Percentiles rank a stretch among this genome's conserved stretches.
These are phyloP conservation scores for Nitzschia palea DNA, from an alignment of 108 stramenopile genomes.

Conservation along the genomic window DNA sequence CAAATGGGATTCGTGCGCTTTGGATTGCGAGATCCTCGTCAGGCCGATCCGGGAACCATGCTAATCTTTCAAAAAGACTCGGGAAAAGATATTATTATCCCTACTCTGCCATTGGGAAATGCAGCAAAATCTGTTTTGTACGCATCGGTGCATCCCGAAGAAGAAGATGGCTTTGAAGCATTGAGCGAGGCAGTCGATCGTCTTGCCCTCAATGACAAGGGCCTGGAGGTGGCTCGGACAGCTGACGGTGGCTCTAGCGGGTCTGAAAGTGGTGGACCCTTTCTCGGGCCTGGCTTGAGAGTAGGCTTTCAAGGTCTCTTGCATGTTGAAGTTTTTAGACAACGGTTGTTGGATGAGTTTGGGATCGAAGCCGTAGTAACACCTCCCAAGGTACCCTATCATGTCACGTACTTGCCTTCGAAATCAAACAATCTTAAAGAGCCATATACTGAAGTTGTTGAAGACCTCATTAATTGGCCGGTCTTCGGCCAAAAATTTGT, in stretches of 20 bases:
- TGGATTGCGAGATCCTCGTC: conserved; percentile 87
- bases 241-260: conserved; percentile 39
- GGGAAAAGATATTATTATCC: conserved; percentile 49
- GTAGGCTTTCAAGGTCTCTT: conserved; percentile 97
- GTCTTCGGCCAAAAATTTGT: conserved; percentile 60
- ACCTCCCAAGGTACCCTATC: conserved; percentile 96
- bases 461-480: conserved; percentile 81
- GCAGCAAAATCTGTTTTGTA: conserved; percentile 85
- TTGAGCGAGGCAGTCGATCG: conserved; percentile 87
- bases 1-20: conserved; percentile 95
- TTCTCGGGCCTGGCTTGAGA: conserved; percentile 91
- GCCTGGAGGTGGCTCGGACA: conserved; percentile 77
- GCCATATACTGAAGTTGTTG: conserved; percentile 74
- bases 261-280: conserved; percentile 70
- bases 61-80: conserved; percentile 65
- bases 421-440: conserved; percentile 84
- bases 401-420: conserved; percentile 71
- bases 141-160: conserved; percentile 94
- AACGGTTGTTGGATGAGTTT: conserved; percentile 95
- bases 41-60: conserved; percentile 91
- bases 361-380: conserved; percentile 95
- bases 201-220: conserved; percentile 93
- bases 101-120: conserved; percentile 16
- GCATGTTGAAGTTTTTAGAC: conserved; percentile 97
- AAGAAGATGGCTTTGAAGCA: conserved; percentile 90